Conservation (phyloP, 257 asterid species). For the Buddleja alternifolia region DNA sequence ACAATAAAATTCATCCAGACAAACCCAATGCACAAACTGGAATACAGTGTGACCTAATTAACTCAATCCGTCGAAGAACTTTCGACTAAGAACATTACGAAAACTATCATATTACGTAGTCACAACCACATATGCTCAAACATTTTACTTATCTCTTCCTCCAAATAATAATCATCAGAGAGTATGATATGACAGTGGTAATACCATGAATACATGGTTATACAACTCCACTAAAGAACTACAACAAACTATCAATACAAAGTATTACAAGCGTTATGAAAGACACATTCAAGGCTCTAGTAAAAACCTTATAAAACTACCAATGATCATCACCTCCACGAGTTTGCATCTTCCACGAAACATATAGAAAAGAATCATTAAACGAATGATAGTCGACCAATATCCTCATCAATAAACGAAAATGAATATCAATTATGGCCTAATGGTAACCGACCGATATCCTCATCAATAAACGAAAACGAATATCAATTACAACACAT, state of each 20-base stretch:
- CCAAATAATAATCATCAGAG: conserved; percentile 1
- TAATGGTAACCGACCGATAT: conserved; percentile 23
- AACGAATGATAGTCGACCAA: conserved; percentile 23
- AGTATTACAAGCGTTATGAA: not conserved
- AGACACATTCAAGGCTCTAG: not conserved
- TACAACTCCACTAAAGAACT: conserved; percentile 18
- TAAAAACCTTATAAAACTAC: not conserved
- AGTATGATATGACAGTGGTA: not conserved
- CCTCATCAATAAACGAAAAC: not conserved
- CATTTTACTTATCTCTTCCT: conserved; percentile 7
- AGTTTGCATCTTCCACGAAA: not conserved
- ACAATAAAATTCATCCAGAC: not conserved
- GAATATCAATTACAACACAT: not conserved
- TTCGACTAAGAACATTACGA: not conserved
- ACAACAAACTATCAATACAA: conserved; percentile 24
- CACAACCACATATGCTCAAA: conserved; percentile 2
- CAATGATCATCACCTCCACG: not conserved
- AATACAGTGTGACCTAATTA: not conserved
- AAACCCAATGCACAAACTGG: conserved; percentile 6
- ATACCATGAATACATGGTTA: conserved; percentile 13
- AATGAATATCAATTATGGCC: not conserved
- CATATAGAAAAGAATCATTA: not conserved
- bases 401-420: conserved; percentile 6
- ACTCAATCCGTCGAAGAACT: not conserved
- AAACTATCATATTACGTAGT: not conserved